A percentile compares a stretch with the other conserved stretches of the same genome.
Evolutionary conservation across 192 early-diverging fungal genomes (phyloP).

Genomic region (Pilaira anomala): DNA sequence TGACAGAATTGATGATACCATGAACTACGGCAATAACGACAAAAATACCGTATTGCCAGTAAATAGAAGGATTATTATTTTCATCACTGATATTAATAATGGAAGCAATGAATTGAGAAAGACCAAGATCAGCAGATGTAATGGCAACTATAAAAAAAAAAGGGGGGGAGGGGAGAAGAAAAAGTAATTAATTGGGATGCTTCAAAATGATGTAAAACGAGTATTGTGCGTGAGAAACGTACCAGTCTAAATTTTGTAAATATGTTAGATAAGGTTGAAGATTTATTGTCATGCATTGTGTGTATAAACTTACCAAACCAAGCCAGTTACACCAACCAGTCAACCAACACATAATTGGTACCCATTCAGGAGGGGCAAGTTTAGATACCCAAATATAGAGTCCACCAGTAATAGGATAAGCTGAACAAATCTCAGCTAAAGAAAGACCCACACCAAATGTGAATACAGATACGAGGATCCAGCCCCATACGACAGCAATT

Average conservation of each 20-base stretch:
- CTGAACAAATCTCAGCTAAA: conserved; percentile 49
- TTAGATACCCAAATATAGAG: conserved; percentile 49
- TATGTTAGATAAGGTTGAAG: no score
- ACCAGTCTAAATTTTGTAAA: conserved; percentile 1
- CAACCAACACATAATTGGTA: conserved; percentile 50
- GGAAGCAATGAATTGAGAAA: conserved; percentile 46
- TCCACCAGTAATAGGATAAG: conserved; percentile 48
- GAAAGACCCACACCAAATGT: conserved; percentile 41
- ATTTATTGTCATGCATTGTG: no score
- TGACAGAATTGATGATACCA: conserved; percentile 49
- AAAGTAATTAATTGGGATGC: background rate
- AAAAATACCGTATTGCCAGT: conserved; percentile 48
- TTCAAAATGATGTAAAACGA: background rate
- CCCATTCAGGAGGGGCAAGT: conserved; percentile 39
- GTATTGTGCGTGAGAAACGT: background rate
- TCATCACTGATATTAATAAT: conserved; percentile 31
- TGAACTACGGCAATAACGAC: conserved; percentile 45
- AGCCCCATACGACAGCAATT: conserved; percentile 46
- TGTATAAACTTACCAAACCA: conserved; percentile 29
- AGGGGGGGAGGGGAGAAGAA: background rate
- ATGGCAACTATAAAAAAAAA: conserved; percentile 36
- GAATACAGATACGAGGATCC: conserved; percentile 44
- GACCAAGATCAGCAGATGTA: conserved; percentile 44
- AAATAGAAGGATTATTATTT: conserved; percentile 27
- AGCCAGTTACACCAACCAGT: conserved; percentile 54